These are phyloP conservation scores for Dryadomyces quercivorus DNA, from an alignment of 2,329 filamentous ascomycete species.

Conservation along the genomic window DNA sequence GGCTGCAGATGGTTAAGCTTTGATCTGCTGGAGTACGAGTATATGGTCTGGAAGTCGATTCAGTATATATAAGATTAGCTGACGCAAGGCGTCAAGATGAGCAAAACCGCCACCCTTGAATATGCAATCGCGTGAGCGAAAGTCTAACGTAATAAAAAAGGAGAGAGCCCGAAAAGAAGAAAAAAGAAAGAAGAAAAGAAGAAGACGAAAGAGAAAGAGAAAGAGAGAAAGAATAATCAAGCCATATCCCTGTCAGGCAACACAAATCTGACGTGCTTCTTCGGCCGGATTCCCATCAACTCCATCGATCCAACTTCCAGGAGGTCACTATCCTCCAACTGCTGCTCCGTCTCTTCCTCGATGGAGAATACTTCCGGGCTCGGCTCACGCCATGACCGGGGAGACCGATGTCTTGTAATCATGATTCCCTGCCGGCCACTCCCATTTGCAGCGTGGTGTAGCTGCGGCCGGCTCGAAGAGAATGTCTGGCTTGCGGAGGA, in stretches of 20 bases:
- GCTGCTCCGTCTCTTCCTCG: constrained; percentile 45
- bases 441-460: constrained; percentile 11
- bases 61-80: too few species aligned
- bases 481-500: neutral
- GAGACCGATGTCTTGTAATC: constrained; percentile 22
- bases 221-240: neutral
- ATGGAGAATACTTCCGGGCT: constrained; percentile 50
- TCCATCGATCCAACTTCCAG: neutral
- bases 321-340: constrained; percentile 20
- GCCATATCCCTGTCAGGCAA: constrained; percentile 5
- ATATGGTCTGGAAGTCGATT: too few species aligned
- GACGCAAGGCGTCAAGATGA: too few species aligned
- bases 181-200: too few species aligned
- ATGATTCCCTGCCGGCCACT: constrained; percentile 14
- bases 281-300: neutral
- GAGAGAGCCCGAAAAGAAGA: neutral
- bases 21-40: too few species aligned
- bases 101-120: too few species aligned
- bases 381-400: constrained; percentile 42
- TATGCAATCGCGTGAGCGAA: neutral
- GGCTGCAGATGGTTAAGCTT: too few species aligned
- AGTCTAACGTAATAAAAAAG: too few species aligned
- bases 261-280: constrained; percentile 9
- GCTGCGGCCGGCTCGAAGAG: neutral
- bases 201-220: neutral